Percentiles rank a stretch among this genome's conserved stretches.
Evolutionary conservation across 257 asterid species (phyloP).

Genomic region (Capsicum rhomboideum): DNA sequence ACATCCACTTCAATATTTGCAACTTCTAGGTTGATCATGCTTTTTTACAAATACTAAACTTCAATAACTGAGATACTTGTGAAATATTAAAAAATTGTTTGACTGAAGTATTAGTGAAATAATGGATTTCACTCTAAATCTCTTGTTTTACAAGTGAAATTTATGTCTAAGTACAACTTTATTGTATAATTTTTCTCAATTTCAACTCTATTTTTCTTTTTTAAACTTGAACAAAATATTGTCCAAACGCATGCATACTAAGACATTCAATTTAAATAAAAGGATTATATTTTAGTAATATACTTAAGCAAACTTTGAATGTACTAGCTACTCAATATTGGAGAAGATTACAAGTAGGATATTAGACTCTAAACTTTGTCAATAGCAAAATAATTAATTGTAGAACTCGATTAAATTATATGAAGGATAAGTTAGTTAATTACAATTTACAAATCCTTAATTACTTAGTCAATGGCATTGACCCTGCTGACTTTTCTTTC

Average conservation of each 20-base stretch:
- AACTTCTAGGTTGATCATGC: background rate
- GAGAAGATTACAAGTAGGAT: background rate
- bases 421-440: background rate
- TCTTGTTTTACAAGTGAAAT: background rate
- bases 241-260: background rate
- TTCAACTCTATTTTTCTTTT: background rate
- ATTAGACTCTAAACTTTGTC: background rate
- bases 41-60: too few species aligned
- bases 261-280: background rate
- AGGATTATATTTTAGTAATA: background rate
- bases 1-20: background rate
- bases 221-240: background rate
- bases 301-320: background rate
- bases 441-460: background rate
- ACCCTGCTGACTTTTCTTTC: background rate
- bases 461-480: background rate
- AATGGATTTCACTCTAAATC: background rate
- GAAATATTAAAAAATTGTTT: too few species aligned
- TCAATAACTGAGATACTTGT: too few species aligned
- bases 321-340: background rate
- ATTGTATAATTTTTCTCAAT: too few species aligned
- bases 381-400: background rate
- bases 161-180: background rate
- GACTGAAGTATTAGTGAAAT: too few species aligned
- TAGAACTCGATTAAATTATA: background rate